Evolutionary conservation across 78 protist species (phyloP).

Genomic region (Mantamonas sphyraenae): DNA sequence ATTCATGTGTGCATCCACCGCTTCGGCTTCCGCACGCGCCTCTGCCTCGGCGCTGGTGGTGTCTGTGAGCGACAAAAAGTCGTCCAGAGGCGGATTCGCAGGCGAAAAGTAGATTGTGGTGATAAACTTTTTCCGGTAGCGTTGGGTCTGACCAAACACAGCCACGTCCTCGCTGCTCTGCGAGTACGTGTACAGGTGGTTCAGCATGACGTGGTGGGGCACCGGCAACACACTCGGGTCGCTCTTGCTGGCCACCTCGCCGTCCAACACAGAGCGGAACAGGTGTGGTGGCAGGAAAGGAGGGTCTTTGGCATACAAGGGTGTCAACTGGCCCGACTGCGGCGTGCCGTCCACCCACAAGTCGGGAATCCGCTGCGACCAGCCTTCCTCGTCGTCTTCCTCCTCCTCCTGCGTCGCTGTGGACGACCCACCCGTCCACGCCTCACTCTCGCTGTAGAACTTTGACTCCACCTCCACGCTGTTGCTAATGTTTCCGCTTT

Average conservation of each 20-base stretch:
- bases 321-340: too few relatives aligned
- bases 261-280: conserved; percentile 57
- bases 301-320: too few relatives aligned
- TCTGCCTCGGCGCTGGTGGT: too few relatives aligned
- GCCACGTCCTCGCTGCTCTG: conserved; percentile 43
- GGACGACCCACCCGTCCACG: too few relatives aligned
- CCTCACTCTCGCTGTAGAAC: too few relatives aligned
- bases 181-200: conserved; percentile 69
- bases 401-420: too few relatives aligned
- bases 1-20: too few relatives aligned
- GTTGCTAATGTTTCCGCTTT: not conserved
- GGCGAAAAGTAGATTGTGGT: conserved; percentile 72
- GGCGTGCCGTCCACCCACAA: conserved; percentile 45
- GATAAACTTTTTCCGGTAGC: conserved; percentile 69
- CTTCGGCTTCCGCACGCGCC: too few relatives aligned
- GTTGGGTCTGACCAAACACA: conserved; percentile 65
- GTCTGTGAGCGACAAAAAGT: too few relatives aligned
- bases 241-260: conserved; percentile 41
- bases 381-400: too few relatives aligned
- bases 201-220: conserved; percentile 84
- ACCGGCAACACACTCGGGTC: conserved; percentile 81
- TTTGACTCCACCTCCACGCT: not conserved
- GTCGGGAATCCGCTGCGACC: conserved; percentile 46
- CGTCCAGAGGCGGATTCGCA: conserved; percentile 5
- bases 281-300: conserved; percentile 84